These are phyloP conservation scores for Vitis hybrid DNA, from an alignment of 177 flowering plant genomes.

Conservation along the genomic window DNA sequence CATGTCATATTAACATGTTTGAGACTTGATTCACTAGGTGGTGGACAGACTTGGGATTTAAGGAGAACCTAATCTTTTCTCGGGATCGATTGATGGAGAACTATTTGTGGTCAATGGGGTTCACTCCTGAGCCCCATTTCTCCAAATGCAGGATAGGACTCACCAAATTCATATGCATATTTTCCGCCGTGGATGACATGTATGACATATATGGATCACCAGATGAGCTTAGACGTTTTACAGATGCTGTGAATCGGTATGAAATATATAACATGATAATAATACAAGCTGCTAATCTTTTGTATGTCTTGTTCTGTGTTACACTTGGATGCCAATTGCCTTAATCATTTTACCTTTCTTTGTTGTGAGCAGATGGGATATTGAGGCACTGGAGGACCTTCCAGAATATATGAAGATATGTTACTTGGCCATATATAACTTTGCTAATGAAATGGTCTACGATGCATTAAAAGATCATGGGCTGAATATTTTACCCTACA, in stretches of 20 bases:
- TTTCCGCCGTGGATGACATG: conserved; percentile 31
- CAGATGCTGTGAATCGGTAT: conserved; percentile 29
- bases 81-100: conserved; percentile 33
- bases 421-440: conserved; percentile 26
- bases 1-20: background rate
- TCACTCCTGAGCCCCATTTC: conserved; percentile 19
- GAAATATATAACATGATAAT: background rate
- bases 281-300: too few species aligned
- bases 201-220: conserved; percentile 34
- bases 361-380: conserved; percentile 21
- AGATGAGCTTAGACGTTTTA: conserved; percentile 33
- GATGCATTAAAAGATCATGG: conserved; percentile 13
- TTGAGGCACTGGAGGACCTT: conserved; percentile 12
- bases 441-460: conserved; percentile 17
- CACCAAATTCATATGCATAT: conserved; percentile 24
- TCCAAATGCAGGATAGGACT: conserved; percentile 22
- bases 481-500: conserved; percentile 5
- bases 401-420: conserved; percentile 21
- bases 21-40: conserved; percentile 20
- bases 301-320: background rate
- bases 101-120: conserved; percentile 26
- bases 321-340: background rate
- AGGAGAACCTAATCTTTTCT: conserved; percentile 16
- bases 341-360: too few species aligned
- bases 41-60: conserved; percentile 31